Percentiles rank a stretch among this genome's conserved stretches.
Conservation (phyloP, 192 early-diverging fungal species). For the Coemansia javaensis region DNA sequence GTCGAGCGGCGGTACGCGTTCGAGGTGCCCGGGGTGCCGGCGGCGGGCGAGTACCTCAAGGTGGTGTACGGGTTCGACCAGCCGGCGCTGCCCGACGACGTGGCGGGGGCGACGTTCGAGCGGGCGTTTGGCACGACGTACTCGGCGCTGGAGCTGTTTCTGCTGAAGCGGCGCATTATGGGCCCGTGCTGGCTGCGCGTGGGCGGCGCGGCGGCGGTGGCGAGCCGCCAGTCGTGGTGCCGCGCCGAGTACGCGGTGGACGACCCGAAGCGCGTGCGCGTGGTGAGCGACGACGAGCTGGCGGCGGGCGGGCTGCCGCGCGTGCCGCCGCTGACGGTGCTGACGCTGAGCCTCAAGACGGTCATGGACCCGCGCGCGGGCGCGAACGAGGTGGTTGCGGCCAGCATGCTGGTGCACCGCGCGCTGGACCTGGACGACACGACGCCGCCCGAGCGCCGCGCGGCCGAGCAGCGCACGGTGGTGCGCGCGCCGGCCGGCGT, state of each 20-base stretch:
- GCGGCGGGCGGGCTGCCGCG: conserved; percentile 35
- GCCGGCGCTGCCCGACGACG: conserved; percentile 52
- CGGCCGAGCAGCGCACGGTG: conserved; percentile 56
- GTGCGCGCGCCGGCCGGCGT: conserved; percentile 69
- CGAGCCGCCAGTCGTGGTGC: conserved; percentile 81
- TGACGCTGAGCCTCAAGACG: conserved; percentile 83
- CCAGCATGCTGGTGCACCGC: conserved; percentile 69
- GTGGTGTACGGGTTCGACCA: conserved; percentile 71
- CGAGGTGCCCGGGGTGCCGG: conserved; percentile 75
- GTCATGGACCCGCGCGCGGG: conserved; percentile 74
- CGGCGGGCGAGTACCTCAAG: conserved; percentile 79
- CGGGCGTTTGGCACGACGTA: conserved; percentile 86
- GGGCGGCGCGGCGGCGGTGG: conserved; percentile 41
- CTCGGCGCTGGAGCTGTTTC: conserved; percentile 82
- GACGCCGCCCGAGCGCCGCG: conserved; percentile 43
- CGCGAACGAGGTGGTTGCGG: conserved; percentile 85
- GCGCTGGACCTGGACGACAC: conserved; percentile 59
- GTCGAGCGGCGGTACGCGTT: conserved; percentile 88
- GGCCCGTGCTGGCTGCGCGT: conserved; percentile 93
- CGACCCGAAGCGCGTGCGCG: conserved; percentile 65
- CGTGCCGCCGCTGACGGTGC: conserved; percentile 74
- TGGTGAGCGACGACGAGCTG: conserved; percentile 55
- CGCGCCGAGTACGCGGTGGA: conserved; percentile 66
- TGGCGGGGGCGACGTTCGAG: conserved; percentile 67
- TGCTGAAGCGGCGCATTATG: conserved; percentile 93